phyloP scores from a whole-genome alignment of 2,329 filamentous ascomycete genomes.

The Scleromitrula shiraiana region DNA sequence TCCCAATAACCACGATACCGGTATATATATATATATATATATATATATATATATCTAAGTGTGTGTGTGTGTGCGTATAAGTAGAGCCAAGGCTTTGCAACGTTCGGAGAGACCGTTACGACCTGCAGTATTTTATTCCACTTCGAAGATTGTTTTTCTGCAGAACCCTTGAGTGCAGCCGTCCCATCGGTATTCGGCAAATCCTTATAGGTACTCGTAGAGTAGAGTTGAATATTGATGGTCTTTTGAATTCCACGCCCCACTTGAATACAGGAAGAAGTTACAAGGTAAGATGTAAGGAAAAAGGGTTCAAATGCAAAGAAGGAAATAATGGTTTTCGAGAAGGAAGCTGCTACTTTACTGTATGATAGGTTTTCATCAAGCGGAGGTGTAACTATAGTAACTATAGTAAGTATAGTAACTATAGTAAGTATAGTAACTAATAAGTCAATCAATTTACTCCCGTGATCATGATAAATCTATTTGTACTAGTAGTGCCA shows the following conservation, averaged over 20 bases:
- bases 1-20: too few relatives aligned
- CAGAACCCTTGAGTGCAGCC: conserved; percentile 7
- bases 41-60: too few relatives aligned
- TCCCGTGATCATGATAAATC: too few relatives aligned
- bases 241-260: conserved; percentile 8
- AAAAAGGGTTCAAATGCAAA: not conserved
- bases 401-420: too few relatives aligned
- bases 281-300: not conserved
- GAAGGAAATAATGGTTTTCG: not conserved
- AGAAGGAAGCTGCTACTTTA: too few relatives aligned
- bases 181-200: conserved; percentile 3
- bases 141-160: not conserved
- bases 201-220: not conserved
- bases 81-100: not conserved
- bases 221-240: not conserved
- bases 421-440: too few relatives aligned
- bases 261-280: conserved; percentile 4
- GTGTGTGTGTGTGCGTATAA: too few relatives aligned
- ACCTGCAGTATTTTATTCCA: conserved; percentile 5
- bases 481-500: too few relatives aligned
- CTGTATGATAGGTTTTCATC: too few relatives aligned
- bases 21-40: too few relatives aligned
- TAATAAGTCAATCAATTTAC: too few relatives aligned
- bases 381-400: too few relatives aligned
- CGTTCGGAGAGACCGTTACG: conserved; percentile 1